A percentile compares a stretch with the other conserved stretches of the same genome.
Conservation (phyloP, 2,329 filamentous ascomycete species). For the Stachybotrys elegans region DNA sequence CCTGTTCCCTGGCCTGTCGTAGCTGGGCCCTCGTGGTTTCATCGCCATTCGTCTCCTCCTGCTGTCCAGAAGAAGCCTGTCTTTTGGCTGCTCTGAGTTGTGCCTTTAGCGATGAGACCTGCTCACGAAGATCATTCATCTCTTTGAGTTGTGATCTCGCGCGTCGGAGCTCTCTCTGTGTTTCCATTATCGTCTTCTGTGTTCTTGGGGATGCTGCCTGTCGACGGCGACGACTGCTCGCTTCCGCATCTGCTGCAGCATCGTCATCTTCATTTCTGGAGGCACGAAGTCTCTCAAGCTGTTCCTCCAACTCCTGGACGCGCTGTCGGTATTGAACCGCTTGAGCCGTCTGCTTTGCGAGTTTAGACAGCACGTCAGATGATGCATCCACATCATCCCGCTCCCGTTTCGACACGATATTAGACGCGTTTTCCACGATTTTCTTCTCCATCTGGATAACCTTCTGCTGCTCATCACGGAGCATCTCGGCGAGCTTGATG, state of each 20-base stretch:
- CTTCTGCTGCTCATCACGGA: conserved; percentile 64
- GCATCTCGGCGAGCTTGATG: conserved; percentile 56
- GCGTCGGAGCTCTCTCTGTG: conserved; percentile 48
- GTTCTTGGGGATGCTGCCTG: conserved; percentile 42
- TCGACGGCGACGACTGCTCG: conserved; percentile 24
- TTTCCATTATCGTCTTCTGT: conserved; percentile 47
- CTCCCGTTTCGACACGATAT: conserved; percentile 36
- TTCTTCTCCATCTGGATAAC: conserved; percentile 59
- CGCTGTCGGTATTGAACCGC: conserved; percentile 54
- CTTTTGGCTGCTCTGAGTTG: conserved; percentile 46
- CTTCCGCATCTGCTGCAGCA: too few species aligned
- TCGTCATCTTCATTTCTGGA: too few species aligned
- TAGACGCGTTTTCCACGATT: conserved; percentile 54
- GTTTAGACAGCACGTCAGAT: conserved; percentile 44
- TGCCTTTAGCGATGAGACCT: conserved; percentile 47
- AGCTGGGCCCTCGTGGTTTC: conserved; percentile 34
- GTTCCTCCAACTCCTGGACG: conserved; percentile 52
- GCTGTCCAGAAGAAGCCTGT: conserved; percentile 30
- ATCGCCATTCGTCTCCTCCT: conserved; percentile 24
- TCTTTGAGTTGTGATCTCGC: conserved; percentile 51
- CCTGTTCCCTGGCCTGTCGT: conserved; percentile 37
- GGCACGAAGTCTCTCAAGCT: too few species aligned
- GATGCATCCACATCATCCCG: conserved; percentile 36
- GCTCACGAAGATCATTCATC: conserved; percentile 43
- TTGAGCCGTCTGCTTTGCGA: conserved; percentile 53